Base-by-base conservation (phyloP, 495 filamentous ascomycete species). In the Podospora tetraspora region DNA sequence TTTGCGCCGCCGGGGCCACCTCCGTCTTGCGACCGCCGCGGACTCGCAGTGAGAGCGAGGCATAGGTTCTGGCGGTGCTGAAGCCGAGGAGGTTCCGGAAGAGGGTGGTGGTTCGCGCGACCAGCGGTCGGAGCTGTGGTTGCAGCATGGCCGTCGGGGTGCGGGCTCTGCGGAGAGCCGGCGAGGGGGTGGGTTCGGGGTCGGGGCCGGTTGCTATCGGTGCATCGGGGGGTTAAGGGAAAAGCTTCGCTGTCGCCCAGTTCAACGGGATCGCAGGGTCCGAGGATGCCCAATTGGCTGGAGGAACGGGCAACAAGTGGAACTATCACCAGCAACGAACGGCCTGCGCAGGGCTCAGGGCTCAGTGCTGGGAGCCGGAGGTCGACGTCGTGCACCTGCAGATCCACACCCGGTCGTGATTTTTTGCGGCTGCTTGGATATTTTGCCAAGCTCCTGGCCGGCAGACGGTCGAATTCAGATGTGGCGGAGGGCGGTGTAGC, bases 61-160 rank as follows among this genome's bases (percentile, higher is more conserved):
- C 71, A 71, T 74, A 79, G 12, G 58, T 59, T 59, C 77, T 69
- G 37, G 68, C 63, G 37, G 70, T 19, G 63, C 63, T 66, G 19
- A 71, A 60, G 27, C 63, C 66, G n/a, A 74, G 32, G 27, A 64
- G 57, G 34, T 64, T 71, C 57, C 73, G 75, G 68, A 68, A 77
- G 11, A 77, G 57, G 16, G 70, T 68, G 30, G 65, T 58, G 12
- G 67, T 62, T 62, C 71, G 68, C 43, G 70, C 66, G 29, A 67
- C 57, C 61, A 75, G 65, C 34, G 76, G 72, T 68, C 73, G 77
- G 25, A 79, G 63, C 62, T 64, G 74, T 60, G 71, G 74, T 66
- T 75, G 78, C 69, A 79, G 70, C 77, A 79, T 77, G 57, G 64
- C 64, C 27, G 57, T 27, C 16, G 63, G 12, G 58, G 9, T 30